These are phyloP conservation scores for Tranzscheliella williamsii DNA, from an alignment of 1,284 basidiomycete genomes.

Conservation along the genomic window DNA sequence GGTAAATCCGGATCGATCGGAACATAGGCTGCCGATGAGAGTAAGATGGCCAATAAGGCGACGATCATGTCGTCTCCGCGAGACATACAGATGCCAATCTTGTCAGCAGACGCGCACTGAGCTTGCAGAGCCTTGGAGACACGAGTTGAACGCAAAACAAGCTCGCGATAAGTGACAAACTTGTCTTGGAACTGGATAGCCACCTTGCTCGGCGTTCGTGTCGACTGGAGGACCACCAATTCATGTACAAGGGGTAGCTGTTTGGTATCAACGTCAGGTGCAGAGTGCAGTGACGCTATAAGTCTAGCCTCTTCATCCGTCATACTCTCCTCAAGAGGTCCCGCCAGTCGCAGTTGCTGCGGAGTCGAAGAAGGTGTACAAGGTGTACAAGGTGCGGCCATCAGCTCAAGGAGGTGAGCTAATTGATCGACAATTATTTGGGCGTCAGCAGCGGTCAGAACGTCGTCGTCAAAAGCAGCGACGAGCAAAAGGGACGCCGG, in stretches of 20 bases:
- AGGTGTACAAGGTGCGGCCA: neutral
- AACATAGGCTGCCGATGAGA: neutral
- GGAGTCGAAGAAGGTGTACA: neutral
- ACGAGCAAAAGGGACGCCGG: neutral
- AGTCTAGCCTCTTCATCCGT: neutral
- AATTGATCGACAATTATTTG: neutral
- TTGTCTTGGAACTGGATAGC: neutral
- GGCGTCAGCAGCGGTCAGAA: neutral
- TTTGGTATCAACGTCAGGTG: neutral
- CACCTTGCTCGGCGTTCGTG: neutral
- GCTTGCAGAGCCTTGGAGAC: neutral
- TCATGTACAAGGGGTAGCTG: neutral
- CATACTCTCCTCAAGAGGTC: no score
- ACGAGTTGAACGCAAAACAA: neutral
- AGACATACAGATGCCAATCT: neutral
- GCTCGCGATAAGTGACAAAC: conserved; percentile 1
- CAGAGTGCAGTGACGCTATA: neutral
- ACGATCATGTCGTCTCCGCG: neutral
- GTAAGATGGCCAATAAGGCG: neutral
- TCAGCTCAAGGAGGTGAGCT: neutral
- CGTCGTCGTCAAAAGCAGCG: neutral
- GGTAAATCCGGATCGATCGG: neutral
- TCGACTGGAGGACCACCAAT: neutral
- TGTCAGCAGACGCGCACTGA: neutral
- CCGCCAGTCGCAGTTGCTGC: neutral